Evolutionary conservation across 768 basidiomycete genomes (phyloP).

Genomic region (Ephemerocybe angulata): DNA sequence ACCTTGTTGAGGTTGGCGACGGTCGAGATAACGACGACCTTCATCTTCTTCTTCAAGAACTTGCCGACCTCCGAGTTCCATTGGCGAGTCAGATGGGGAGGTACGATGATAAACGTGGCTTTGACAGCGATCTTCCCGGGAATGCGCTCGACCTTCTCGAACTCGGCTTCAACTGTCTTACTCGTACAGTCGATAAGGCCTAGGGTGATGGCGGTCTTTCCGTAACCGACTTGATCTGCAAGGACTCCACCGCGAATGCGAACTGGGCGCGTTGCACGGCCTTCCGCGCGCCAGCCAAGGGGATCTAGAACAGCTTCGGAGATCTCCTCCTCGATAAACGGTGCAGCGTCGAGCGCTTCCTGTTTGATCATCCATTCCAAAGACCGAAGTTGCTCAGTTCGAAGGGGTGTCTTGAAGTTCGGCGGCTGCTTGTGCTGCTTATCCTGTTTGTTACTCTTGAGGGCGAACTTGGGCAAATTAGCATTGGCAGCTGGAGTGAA

Average conservation of each 20-base stretch:
- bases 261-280: slow-evolving; percentile 75
- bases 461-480: slow-evolving; percentile 58
- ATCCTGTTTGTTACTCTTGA: slow-evolving; percentile 76
- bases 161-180: slow-evolving; percentile 54
- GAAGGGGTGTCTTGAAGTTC: slow-evolving; percentile 68
- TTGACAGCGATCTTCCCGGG: slow-evolving; percentile 72
- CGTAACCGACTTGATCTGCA: slow-evolving; percentile 95
- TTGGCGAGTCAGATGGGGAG: slow-evolving; percentile 85
- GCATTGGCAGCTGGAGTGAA: slow-evolving; percentile 63
- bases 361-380: slow-evolving; percentile 89
- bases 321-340: slow-evolving; percentile 92
- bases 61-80: slow-evolving; percentile 86
- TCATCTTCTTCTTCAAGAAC: slow-evolving; percentile 65
- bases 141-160: slow-evolving; percentile 43
- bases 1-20: slow-evolving; percentile 67
- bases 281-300: slow-evolving; percentile 93
- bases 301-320: slow-evolving; percentile 84
- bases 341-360: slow-evolving; percentile 57
- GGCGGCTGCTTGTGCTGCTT: slow-evolving; percentile 71
- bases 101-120: slow-evolving; percentile 82
- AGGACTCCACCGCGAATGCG: slow-evolving; percentile 84
- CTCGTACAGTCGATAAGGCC: slow-evolving; percentile 77
- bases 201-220: slow-evolving; percentile 93
- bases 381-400: slow-evolving; percentile 86
- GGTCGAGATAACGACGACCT: slow-evolving; percentile 62